Conservation (phyloP, 768 basidiomycete genomes). For the Cystofilobasidium capitatum region DNA sequence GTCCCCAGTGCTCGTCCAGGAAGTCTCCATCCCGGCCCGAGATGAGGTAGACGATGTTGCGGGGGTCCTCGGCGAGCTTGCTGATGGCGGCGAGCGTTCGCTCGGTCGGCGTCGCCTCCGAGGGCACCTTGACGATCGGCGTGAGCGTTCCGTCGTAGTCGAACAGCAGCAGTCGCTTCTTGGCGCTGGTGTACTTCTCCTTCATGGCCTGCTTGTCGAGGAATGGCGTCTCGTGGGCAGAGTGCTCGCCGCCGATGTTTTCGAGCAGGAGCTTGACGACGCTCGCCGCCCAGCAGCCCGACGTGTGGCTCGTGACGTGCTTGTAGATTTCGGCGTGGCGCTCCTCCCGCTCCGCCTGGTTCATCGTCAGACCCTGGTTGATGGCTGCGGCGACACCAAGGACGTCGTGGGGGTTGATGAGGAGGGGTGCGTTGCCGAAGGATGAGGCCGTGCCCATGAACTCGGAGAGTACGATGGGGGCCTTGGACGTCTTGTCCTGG, state of each 20-base stretch:
- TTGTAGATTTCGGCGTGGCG: constrained; percentile 69
- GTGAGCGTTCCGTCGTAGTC: constrained; percentile 97
- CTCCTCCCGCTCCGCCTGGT: constrained; percentile 57
- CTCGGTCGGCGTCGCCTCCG: constrained; percentile 70
- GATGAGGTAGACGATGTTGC: constrained; percentile 92
- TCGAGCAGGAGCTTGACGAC: constrained; percentile 78
- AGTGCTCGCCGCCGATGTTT: constrained; percentile 66
- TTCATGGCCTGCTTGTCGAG: constrained; percentile 57
- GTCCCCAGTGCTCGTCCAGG: constrained; percentile 81
- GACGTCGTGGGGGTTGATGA: constrained; percentile 89
- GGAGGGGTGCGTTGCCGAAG: constrained; percentile 66
- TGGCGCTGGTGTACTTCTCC: constrained; percentile 54
- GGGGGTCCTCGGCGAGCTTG: constrained; percentile 63
- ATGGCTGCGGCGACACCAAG: constrained; percentile 85
- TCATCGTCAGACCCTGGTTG: constrained; percentile 76
- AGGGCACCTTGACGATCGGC: constrained; percentile 89
- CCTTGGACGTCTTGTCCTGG: constrained; percentile 68
- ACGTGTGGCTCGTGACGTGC: constrained; percentile 82
- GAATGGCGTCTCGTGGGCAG: constrained; percentile 73
- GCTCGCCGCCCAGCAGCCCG: constrained; percentile 87
- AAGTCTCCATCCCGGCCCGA: constrained; percentile 90
- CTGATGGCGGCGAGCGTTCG: constrained; percentile 65
- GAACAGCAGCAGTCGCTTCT: constrained; percentile 81
- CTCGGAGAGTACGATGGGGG: constrained; percentile 82
- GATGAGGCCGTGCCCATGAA: constrained; percentile 95